Base-by-base conservation (phyloP, 2,329 filamentous ascomycete species). In the Calycina herbarum region DNA sequence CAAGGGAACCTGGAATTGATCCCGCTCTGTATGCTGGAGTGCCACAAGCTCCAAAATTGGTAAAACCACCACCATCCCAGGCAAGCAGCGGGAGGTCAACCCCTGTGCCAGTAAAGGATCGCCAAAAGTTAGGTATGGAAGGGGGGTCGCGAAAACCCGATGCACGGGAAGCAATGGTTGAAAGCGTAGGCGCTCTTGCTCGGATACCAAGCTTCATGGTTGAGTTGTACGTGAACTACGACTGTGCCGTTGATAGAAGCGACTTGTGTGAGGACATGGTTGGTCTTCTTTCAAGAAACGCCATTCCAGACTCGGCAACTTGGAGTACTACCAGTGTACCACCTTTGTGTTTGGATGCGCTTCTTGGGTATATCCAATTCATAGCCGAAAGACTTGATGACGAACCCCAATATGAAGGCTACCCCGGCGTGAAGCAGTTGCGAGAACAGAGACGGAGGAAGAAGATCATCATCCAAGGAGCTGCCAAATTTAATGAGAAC, bases 291-390 rank as follows among this genome's bases (percentile, higher is more conserved):
- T 94, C 95, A 24, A 87, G 95, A 66, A 99, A 97, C 76, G 95
- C 95, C 1, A 91, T 99, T 70, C 96, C 95, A 0, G 95, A 99
- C 77, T 97, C 95, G 8, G 95, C 94, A 5, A 97, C 94, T 5
- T 99, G 95, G 95, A 99, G 96, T 77, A 99, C 95, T 11, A 97
- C 94, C 5, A 99, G 96, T 75, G 96, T 99, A 1, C 95, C 95
- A 17, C 95, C 95, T 0, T 81, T 99, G 2, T 99, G 95, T 73
- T 82, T 99, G 27, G 95, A 99, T 79, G 93, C 95, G 10, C 82
- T 99, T 11, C 82, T 99, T 29, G 89, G 93, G 17, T 98, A 94
- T 73, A 87, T 99, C 40, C 94, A 97, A 74, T 97, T 93, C 70
- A 90, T 99, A 70, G 91, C 93, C 0, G 93, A 97, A 76, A 86